Percentiles rank a stretch among this genome's conserved stretches.
Evolutionary conservation across 306 rosid species (phyloP).

Genomic region (Vachellia collinsii): DNA sequence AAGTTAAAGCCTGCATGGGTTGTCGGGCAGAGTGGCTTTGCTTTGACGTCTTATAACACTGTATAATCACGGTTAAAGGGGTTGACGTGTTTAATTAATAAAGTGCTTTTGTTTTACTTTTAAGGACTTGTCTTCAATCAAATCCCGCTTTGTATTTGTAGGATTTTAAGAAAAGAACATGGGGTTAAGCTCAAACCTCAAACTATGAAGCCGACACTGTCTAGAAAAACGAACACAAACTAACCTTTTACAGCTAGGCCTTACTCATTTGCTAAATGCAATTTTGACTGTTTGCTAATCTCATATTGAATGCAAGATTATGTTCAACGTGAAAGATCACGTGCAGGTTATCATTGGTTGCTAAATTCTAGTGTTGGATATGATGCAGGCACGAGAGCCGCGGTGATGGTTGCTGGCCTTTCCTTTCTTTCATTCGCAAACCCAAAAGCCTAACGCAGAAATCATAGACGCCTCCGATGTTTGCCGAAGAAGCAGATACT

Average conservation of each 20-base stretch:
- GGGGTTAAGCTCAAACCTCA: background rate
- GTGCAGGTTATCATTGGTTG: background rate
- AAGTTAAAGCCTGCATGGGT: slow-evolving; percentile 13
- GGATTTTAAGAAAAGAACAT: background rate
- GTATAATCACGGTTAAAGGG: slow-evolving; percentile 29
- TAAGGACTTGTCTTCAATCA: slow-evolving; percentile 17
- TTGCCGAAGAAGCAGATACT: slow-evolving; percentile 4
- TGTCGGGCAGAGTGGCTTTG: slow-evolving; percentile 33
- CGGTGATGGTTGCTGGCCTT: slow-evolving; percentile 50
- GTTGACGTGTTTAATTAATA: slow-evolving; percentile 1
- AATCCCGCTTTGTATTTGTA: slow-evolving; percentile 11
- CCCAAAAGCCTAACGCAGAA: slow-evolving; percentile 34
- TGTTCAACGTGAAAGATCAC: background rate
- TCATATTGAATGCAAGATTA: background rate
- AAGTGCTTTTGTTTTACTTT: slow-evolving; percentile 16
- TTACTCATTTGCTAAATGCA: slow-evolving; percentile 15
- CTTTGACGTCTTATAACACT: slow-evolving; percentile 19
- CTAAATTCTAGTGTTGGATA: slow-evolving; percentile 24
- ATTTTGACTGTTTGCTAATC: slow-evolving; percentile 5
- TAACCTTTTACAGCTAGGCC: background rate
- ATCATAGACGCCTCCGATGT: slow-evolving; percentile 20
- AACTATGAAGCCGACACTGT: background rate
- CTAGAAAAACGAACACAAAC: background rate
- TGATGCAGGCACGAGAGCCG: slow-evolving; percentile 51
- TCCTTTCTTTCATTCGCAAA: slow-evolving; percentile 41